Evolutionary conservation across 164 flowering plant genomes (phyloP).

Genomic region (Brasenia schreberi): DNA sequence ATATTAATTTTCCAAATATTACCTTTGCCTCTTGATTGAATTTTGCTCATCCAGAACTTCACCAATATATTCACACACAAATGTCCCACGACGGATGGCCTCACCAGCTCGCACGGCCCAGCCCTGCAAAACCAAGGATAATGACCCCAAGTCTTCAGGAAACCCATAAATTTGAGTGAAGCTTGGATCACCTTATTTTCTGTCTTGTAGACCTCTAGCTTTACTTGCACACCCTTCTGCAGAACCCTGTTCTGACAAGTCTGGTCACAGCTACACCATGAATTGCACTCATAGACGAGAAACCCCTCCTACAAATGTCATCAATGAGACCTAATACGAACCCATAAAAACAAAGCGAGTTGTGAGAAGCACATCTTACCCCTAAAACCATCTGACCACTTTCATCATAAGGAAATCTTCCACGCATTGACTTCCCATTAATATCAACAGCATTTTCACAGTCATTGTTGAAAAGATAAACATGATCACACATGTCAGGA

Average conservation of each 20-base stretch:
- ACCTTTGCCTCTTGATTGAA: conserved; percentile 62
- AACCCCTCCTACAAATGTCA: conserved; percentile 57
- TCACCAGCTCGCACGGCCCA: conserved; percentile 94
- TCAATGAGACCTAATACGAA: neutral
- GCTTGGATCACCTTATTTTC: conserved; percentile 49
- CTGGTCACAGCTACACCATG: conserved; percentile 55
- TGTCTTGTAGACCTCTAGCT: conserved; percentile 78
- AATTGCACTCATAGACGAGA: conserved; percentile 88
- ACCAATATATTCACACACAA: conserved; percentile 82
- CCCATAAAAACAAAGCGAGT: neutral
- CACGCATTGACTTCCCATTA: conserved; percentile 60
- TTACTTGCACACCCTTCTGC: conserved; percentile 79
- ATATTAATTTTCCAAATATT: neutral
- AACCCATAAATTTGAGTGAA: neutral
- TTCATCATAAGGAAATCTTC: conserved; percentile 86
- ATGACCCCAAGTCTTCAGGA: neutral
- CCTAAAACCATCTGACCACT: conserved; percentile 65
- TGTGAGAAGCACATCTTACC: conserved; percentile 27
- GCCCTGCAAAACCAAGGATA: conserved; percentile 41
- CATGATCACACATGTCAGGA: conserved; percentile 79
- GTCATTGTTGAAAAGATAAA: conserved; percentile 83
- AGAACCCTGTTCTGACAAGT: conserved; percentile 78
- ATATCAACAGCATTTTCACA: conserved; percentile 83
- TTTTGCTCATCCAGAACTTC: conserved; percentile 62
- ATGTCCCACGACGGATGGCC: conserved; percentile 62